A percentile compares a stretch with the other conserved stretches of the same genome.
phyloP scores from a whole-genome alignment of 2,329 filamentous ascomycete species.

The Talaromyces islandicus region DNA sequence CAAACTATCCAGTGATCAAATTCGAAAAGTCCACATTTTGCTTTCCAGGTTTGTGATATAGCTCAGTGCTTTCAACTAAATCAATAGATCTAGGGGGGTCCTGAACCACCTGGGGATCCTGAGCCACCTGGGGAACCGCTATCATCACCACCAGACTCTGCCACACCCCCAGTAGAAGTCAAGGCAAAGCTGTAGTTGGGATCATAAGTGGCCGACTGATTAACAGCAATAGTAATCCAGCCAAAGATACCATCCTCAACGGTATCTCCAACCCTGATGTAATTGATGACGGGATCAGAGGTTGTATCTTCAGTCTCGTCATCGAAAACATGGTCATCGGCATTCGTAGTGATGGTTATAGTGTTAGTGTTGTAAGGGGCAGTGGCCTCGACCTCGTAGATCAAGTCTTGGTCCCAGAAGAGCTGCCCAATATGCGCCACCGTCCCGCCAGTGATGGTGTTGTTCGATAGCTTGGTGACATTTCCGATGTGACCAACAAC shows the following conservation, averaged over 20 bases:
- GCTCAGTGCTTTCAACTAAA: not conserved
- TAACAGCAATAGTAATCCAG: slow-evolving; percentile 11
- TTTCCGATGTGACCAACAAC: slow-evolving; percentile 23
- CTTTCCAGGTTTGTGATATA: not conserved
- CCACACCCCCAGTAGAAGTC: slow-evolving; percentile 11
- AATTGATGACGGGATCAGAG: slow-evolving; percentile 52
- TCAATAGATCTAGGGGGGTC: not conserved
- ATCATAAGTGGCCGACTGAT: slow-evolving; percentile 10
- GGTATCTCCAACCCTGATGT: slow-evolving; percentile 47
- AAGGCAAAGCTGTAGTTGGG: slow-evolving; percentile 9
- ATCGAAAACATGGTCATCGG: slow-evolving; percentile 39
- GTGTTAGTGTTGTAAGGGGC: slow-evolving; percentile 23
- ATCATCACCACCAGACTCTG: not conserved
- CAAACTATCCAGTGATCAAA: not conserved
- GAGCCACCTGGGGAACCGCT: not conserved
- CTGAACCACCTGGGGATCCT: not conserved
- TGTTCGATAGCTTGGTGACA: slow-evolving; percentile 21
- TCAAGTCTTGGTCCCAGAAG: slow-evolving; percentile 55
- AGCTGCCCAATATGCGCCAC: slow-evolving; percentile 57
- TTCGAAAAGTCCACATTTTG: too few species aligned
- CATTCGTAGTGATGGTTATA: slow-evolving; percentile 32
- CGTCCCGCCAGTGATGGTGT: slow-evolving; percentile 39
- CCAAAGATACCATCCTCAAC: slow-evolving; percentile 35
- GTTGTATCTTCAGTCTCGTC: slow-evolving; percentile 39
- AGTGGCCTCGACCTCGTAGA: slow-evolving; percentile 42